Percentiles rank a stretch among this genome's conserved stretches.
Evolutionary conservation across 2,329 filamentous ascomycete genomes (phyloP).

Genomic region (Cytospora schulzeri): DNA sequence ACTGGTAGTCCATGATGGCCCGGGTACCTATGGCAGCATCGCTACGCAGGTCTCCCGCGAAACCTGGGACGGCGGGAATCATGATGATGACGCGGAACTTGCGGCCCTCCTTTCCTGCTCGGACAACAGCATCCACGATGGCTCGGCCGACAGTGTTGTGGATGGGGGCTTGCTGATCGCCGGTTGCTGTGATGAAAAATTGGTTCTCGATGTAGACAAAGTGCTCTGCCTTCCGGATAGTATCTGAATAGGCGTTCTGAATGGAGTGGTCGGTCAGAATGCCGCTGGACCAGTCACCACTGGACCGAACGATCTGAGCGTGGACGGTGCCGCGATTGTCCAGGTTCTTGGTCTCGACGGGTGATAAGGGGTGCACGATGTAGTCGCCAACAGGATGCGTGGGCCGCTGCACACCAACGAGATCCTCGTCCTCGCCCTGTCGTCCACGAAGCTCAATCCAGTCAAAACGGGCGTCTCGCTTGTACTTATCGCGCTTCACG

Average conservation of each 20-base stretch:
- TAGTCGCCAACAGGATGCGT: conserved; percentile 90
- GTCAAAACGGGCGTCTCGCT: conserved; percentile 79
- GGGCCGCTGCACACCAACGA: conserved; percentile 85
- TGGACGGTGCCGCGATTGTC: conserved; percentile 72
- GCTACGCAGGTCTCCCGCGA: conserved; percentile 85
- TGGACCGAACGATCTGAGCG: conserved; percentile 87
- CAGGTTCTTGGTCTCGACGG: conserved; percentile 66
- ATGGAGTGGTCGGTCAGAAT: conserved; percentile 84
- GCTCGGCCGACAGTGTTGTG: conserved; percentile 85
- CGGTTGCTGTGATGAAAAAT: conserved; percentile 96
- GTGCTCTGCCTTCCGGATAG: conserved; percentile 86
- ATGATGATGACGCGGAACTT: conserved; percentile 91
- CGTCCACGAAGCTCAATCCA: conserved; percentile 82
- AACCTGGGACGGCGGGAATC: conserved; percentile 90
- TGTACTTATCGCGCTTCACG: conserved; percentile 96
- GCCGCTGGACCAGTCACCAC: conserved; percentile 90
- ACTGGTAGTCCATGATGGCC: conserved; percentile 99
- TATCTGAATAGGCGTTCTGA: conserved; percentile 81
- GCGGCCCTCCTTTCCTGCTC: conserved; percentile 76
- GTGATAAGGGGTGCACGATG: conserved; percentile 73
- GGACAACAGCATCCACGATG: conserved; percentile 87
- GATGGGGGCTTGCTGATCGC: conserved; percentile 81
- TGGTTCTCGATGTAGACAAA: conserved; percentile 98
- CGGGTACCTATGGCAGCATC: conserved; percentile 82
- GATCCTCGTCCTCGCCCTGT: conserved; percentile 76